Conservation (phyloP, 1,139 yeast genomes). For the Yamadazyma pseudoaaseri region DNA sequence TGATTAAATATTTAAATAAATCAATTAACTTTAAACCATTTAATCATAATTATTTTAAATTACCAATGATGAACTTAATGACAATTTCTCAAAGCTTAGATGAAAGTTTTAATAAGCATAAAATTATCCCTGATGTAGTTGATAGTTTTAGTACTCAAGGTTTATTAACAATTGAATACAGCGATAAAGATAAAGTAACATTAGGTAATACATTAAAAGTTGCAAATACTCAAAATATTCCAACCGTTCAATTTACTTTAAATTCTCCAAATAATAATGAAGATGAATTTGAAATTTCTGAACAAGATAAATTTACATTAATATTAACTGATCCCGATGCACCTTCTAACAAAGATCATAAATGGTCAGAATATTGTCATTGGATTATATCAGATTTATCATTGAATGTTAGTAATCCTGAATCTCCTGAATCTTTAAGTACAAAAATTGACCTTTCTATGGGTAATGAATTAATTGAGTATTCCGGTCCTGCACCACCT, state of each 20-base stretch:
- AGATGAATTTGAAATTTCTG: conserved; percentile 38
- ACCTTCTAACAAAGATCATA: conserved; percentile 76
- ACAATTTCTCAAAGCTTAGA: conserved; percentile 66
- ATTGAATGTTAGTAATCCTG: conserved; percentile 29
- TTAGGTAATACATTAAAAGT: conserved; percentile 74
- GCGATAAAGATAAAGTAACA: conserved; percentile 61
- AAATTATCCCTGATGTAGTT: conserved; percentile 62
- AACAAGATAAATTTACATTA: conserved; percentile 62
- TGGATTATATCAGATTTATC: conserved; percentile 67
- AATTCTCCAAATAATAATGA: conserved; percentile 37
- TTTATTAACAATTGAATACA: conserved; percentile 46
- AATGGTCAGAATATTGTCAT: conserved; percentile 88
- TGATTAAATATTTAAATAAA: conserved; percentile 5
- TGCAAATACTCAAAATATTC: conserved; percentile 62
- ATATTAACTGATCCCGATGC: conserved; percentile 94
- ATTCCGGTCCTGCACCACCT: conserved; percentile 86
- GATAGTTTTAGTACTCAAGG: conserved; percentile 48
- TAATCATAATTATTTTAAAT: conserved; percentile 1
- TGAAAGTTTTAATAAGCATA: conserved; percentile 60
- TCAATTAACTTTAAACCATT: conserved; percentile 1
- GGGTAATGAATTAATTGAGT: conserved; percentile 40
- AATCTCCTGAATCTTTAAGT: conserved; percentile 29
- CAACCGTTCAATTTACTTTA: conserved; percentile 66
- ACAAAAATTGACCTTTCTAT: conserved; percentile 37
- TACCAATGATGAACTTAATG: conserved; percentile 34